Evolutionary conservation across 495 filamentous ascomycete species (phyloP), one percentile per base, ranked within the genome.

Genomic region (Podospora bellae-mahoneyi): DNA sequence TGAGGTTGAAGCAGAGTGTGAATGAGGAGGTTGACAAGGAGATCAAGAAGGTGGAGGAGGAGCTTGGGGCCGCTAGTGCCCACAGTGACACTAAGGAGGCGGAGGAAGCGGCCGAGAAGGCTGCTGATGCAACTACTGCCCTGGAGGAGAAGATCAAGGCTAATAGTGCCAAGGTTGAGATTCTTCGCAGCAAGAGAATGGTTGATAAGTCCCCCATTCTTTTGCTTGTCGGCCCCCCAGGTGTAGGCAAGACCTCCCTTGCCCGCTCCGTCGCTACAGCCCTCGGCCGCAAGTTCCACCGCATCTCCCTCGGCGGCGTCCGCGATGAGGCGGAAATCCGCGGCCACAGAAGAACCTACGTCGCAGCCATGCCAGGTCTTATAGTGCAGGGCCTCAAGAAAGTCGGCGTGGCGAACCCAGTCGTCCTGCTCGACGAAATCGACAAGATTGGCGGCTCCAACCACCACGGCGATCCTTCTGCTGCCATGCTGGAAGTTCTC

Each of bases 401-500:
- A 77, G 96, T 95, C 60, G 94, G 93, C 53, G 94, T 98, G 19
- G 88, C 92, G 3, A 99, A 99, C 74, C 96, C 96, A 2, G 94
- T 99, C 39, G 94, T 98, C 80, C 80, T 99, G 64, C 88, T 99
- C 26, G 96, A 99, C 76, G 96, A 99, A 80, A 97, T 99, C 72
- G 96, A 99, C 84, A 99, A 99, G 83, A 85, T 98, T 64, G 94
- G 96, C 67, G 89, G 89, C 66, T 87, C 92, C 53, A 97, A 94
- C 77, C 91, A 93, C 79, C 93, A 99, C 72, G 96, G 96, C 48
- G 96, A 99, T 73, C 96, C 96, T 7, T 96, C 92, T 28, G 96
- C 96, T n/a, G 96, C 96, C 0, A 96, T 99, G 93, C 87, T 99
- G 16, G 96, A 99, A 78, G 96, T 99, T 15, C 86, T 99, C 26